phyloP scores from a whole-genome alignment of 176 grass and related monocot genomes.

The Oryza glaberrima region DNA sequence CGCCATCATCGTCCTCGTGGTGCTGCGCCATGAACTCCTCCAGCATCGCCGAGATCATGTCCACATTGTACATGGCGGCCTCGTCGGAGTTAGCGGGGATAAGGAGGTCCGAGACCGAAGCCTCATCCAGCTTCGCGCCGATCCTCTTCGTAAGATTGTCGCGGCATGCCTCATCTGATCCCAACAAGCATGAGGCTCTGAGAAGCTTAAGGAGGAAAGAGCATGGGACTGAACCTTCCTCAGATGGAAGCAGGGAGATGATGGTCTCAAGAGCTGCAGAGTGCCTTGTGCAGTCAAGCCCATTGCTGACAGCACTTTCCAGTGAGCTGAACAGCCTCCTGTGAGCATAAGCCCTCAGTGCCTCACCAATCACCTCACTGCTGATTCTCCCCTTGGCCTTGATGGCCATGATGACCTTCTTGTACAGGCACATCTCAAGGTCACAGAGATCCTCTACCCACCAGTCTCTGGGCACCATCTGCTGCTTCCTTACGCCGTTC shows the following conservation, averaged over 20 bases:
- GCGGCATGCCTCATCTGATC: constrained; percentile 40
- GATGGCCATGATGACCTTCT: constrained; percentile 70
- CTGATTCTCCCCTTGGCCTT: constrained; percentile 59
- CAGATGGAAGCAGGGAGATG: constrained; percentile 58
- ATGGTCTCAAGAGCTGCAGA: constrained; percentile 59
- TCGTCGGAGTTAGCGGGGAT: constrained; percentile 41
- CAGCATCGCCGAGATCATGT: constrained; percentile 61
- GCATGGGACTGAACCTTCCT: constrained; percentile 65
- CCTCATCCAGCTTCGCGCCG: constrained; percentile 66
- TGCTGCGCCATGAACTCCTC: constrained; percentile 73
- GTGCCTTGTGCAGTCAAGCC: constrained; percentile 51
- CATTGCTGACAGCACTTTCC: constrained; percentile 51
- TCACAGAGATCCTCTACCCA: constrained; percentile 99
- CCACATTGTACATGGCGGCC: constrained; percentile 51
- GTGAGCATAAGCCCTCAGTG: constrained; percentile 73
- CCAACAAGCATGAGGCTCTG: constrained; percentile 66
- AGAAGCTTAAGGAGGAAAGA: constrained; percentile 79
- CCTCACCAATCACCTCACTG: constrained; percentile 70
- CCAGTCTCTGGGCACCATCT: constrained; percentile 78
- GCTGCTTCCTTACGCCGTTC: constrained; percentile 81
- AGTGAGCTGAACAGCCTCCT: constrained; percentile 61
- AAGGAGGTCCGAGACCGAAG: constrained; percentile 72
- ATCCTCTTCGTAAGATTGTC: constrained; percentile 55
- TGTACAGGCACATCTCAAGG: constrained; percentile 81
- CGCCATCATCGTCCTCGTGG: background rate